Conservation (phyloP, 148 eudicot species). For the Rhododendron simsii region DNA sequence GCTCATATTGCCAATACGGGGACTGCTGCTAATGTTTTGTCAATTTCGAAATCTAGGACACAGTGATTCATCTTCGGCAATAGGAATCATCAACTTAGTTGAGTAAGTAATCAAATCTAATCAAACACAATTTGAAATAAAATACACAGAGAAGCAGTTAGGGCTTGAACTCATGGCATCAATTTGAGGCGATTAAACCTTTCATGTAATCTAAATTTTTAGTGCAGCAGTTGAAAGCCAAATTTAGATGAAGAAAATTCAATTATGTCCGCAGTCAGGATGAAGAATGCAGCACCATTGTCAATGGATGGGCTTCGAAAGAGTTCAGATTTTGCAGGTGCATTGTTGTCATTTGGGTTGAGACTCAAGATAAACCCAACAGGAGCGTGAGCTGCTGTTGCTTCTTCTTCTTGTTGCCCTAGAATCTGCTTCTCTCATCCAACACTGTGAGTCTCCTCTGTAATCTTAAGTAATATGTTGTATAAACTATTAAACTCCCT, state of each 20-base stretch:
- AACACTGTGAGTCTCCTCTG: neutral
- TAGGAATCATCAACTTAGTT: neutral
- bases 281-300: no score
- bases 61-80: constrained; percentile 33
- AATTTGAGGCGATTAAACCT: neutral
- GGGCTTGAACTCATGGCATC: neutral
- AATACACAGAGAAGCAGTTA: no score
- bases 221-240: neutral
- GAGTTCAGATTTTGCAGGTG: no score
- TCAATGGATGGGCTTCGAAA: no score
- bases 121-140: neutral
- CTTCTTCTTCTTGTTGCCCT: neutral
- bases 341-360: no score
- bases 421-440: neutral
- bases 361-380: neutral
- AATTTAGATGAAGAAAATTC: neutral
- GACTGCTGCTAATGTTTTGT: constrained; percentile 9
- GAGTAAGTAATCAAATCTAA: neutral
- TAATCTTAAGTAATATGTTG: neutral
- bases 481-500: neutral
- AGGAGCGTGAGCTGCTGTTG: neutral
- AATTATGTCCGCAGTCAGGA: no score
- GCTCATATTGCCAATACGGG: no score
- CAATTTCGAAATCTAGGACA: constrained; percentile 52
- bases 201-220: neutral